Base-by-base conservation (phyloP, 2,329 filamentous ascomycete genomes). In the Lomentospora prolificans region DNA sequence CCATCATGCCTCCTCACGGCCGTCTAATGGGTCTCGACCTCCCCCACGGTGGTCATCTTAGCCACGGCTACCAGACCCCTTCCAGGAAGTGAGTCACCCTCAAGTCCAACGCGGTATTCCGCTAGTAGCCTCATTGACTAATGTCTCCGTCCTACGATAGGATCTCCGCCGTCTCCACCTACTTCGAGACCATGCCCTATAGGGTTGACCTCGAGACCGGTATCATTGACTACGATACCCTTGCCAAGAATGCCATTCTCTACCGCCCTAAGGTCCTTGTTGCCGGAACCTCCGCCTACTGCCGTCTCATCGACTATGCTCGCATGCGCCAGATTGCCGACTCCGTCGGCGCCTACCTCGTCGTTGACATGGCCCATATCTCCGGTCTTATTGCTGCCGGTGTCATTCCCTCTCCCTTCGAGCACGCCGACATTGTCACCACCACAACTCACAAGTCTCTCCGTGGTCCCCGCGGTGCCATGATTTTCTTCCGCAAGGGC, bases 401-500 rank as follows among this genome's bases (percentile, higher is more conserved):
- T 64, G 94, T 96, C 64, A 94, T 97, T 68, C 90, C 91, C 60
- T 91, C 89, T 51, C 94, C 94, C 48, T 99, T 99, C 77, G 79
- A 84, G 61, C 78, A 95, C 72, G 92, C 94, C 62, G 94, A 99
- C 69, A 87, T 99, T 57, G 94, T 99, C 64, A 99, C 94, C 60
- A 99, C 94, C 60, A 99, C 94, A 60, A 99, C 94, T 50, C 94
- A 99, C 85, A 99, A 99, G 82, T 96, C 91, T 56, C 87, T 99
- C 64, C 90, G 94, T 74, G 94, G 94, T 58, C 94, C 94, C 58
- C 90, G 94, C 71, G 94, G 94, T 67, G 94, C 94, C 70, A 99
- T 99, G 94, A 99, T 99, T 77, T 99, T 99, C 84, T 99, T 91
- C 85, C 89, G 94, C 74, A 96, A 95, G 79, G 94, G 94, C 61